Base-by-base conservation (phyloP, 2,329 filamentous ascomycete genomes). In the Clonostachys rhizophaga region DNA sequence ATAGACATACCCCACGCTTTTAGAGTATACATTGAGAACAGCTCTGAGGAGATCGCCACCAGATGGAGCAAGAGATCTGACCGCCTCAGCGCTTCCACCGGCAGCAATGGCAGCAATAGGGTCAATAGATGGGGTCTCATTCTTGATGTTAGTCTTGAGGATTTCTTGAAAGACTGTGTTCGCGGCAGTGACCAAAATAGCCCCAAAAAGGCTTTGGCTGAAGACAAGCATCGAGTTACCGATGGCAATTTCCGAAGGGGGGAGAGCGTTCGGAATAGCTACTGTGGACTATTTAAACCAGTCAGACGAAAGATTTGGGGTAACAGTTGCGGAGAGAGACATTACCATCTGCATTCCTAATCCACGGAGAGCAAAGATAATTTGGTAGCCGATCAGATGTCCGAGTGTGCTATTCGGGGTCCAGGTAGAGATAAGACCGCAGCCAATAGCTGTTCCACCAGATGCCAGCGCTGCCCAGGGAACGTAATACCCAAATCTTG, bases 371-470 rank as follows among this genome's bases (percentile, higher is more conserved):
- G 73, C 75, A 5, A 58, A 59, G 1, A 77, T 54, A 17, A 77
- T 54, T 56, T 78, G 73, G 50, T 71, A 77, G 4, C 72, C 72
- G 17, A 77, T 69, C 70, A 71, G 75, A 18, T 59, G 57, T 4
- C 57, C 65, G 0, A 57, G 49, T 2, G 53, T 39, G 3, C 64
- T 66, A n/a, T 55, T 50, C 5, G 64, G 53, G 10, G 60, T 56
- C 4, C 71, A 58, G 1, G 64, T 68, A 44, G 67, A 68, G 6
- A 72, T 52, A 10, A 71, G 49, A 0, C 70, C 68, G 16, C 58
- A 55, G 7, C 62, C 65, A 3, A 71, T 46, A 5, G 62, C 59
- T n/a, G 65, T 57, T 36, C 75, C 52, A 0, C 61, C 63, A 5
- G 58, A 53, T 1, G 71, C 69, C 7, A 60, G 52, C 44, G 69